Evolutionary conservation across 164 flowering plant species (phyloP), one percentile per base, ranked within the genome.

Genomic region (Protea cynaroides): DNA sequence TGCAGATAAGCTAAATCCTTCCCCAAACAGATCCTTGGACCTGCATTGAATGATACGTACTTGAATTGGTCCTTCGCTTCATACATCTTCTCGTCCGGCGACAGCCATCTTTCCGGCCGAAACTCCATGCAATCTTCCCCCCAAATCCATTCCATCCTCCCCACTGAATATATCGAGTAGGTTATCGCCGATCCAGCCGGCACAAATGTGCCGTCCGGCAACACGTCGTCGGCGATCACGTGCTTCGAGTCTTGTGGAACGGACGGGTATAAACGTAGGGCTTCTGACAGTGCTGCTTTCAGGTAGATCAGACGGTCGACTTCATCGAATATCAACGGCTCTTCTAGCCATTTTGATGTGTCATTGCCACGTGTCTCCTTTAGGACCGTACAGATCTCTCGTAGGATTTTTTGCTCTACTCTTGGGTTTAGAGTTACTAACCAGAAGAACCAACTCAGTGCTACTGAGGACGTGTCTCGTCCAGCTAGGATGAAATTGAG

Each of bases 1-100:
- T 93, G 96, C 52, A 90, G 68, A 58, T 87, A 93, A 1, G 98
- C 98, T 74, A 93, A 74, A 60, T 88, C 91, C 76, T 83, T 90
- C 66, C 96, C 98, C 25, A 93, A 59, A 61, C 98, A 93, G 0
- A 86, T 82, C 66, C 98, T 82, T 0, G 97, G 98, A 0, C 98
- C 98, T 0, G 88, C 96, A 57, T 94, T 94, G 75, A 94, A 94
- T 7, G 98, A 77, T 4, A 90, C 91, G 58, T 86, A 90, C 61
- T 59, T 70, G 69, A 62, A 86, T 3, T 75, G 67, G 49, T 86
- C 87, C 1, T 75, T 70, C 8, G 57, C 11, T 59, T 74, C 81
- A 44, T 71, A 73, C 29, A 59, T 72, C 36, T 59, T 66, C 12
- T 64, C 83, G 24, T 83, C 83, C 1, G 65, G 24, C 6, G 85